Conservation (phyloP, 768 basidiomycete genomes). For the Hortiboletus campestris region DNA sequence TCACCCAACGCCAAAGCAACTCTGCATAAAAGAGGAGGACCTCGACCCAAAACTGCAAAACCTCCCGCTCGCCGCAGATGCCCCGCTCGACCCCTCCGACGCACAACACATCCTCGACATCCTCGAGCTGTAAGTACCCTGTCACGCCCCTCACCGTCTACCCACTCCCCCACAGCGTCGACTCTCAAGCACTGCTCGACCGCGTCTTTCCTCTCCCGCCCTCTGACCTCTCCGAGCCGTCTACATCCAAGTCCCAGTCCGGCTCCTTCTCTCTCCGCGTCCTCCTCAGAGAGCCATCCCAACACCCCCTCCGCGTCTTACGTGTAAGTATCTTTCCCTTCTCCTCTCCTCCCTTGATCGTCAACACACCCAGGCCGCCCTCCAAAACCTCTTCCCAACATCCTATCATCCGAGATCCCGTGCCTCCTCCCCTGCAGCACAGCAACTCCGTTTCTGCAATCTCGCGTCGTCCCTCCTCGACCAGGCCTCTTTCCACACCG, state of each 20-base stretch:
- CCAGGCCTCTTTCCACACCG: constrained; percentile 56
- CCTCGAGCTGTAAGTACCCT: constrained; percentile 48
- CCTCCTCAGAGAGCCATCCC: constrained; percentile 51
- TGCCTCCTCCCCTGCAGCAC: constrained; percentile 58
- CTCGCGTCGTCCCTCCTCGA: constrained; percentile 71
- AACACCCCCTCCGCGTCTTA: constrained; percentile 54
- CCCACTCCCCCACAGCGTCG: constrained; percentile 44
- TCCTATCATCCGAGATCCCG: constrained; percentile 66
- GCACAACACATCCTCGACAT: constrained; percentile 59
- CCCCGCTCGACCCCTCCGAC: constrained; percentile 43
- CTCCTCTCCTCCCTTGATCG: constrained; percentile 10
- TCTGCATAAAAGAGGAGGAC: constrained; percentile 40
- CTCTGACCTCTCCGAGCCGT: constrained; percentile 38
- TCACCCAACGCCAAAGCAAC: constrained; percentile 49
- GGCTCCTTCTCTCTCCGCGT: constrained; percentile 50
- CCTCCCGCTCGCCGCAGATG: constrained; percentile 43
- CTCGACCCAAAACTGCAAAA: constrained; percentile 22
- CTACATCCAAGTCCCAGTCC: constrained; percentile 36
- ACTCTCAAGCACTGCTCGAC: constrained; percentile 75
- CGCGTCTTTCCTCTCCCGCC: constrained; percentile 64
- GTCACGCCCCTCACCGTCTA: not conserved
- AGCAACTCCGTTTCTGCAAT: constrained; percentile 73
- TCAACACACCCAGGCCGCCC: constrained; percentile 47
- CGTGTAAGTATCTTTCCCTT: constrained; percentile 43
- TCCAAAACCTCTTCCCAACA: constrained; percentile 65